Evolutionary conservation across 805 yeast species (phyloP), one percentile per base, ranked within the genome.

Genomic region (Kuraishia cidri): DNA sequence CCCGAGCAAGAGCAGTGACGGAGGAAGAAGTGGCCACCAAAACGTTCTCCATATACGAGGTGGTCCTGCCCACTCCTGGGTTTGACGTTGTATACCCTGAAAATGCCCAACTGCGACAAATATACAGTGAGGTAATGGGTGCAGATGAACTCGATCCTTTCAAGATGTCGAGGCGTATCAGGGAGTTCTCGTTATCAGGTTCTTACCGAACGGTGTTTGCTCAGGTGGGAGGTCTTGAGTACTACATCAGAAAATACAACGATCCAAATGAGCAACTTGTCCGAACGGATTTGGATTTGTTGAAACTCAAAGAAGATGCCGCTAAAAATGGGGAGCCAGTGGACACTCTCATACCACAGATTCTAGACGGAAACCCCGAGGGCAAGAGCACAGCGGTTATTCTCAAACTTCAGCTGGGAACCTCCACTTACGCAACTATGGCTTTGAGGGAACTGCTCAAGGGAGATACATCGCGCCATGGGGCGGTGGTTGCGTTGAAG

Each of bases 11-110:
- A 44, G 70, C 80, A 0, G 66, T 92, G 13, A 83, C 94, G 1
- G 65, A 72, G 34, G 86, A 77, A 36, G 97, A 90, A 37, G 60
- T 79, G 16, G 72, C 62, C 4, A 35, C 61, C 2, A 72, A 72
- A 0, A 70, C 66, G 34, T 83, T 67, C 50, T 56, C 80, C 9
- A 80, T 90, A 22, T 78, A 69, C 48, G 97, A 92, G 54, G 67
- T 92, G 19, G 95, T 94, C 3, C 63, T 92, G 35, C 97, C 99
- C n/a, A 74, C 95, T 1, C 98, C 99, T 2, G 99, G 99, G 0
- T 87, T 76, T 52, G 97, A 87, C 50, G 74, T 92, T n/a, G 50
- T 66, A 10, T 92, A 92, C 49, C 98, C 99, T 5, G 60, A 68
- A 8, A 82, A 85, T 47, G 66, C 65, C 33, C 54, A 66, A 26